Evolutionary conservation across 805 yeast genomes (phyloP).

Genomic region (Zygosaccharomyces pseudorouxii): DNA sequence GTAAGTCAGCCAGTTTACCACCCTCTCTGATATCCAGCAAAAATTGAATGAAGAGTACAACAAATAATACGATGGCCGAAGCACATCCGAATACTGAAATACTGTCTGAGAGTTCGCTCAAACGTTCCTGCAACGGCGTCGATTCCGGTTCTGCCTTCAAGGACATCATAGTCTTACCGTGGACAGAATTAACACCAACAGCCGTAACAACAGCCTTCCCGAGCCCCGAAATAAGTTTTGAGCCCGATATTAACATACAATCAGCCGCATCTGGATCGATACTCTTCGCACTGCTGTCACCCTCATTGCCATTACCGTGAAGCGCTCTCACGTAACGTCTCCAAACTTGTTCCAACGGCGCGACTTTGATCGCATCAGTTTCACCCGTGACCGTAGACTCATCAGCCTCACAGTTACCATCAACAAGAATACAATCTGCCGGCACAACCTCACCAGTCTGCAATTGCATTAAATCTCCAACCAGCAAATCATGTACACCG

Average conservation of each 20-base stretch:
- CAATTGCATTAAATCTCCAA: constrained; percentile 76
- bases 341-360: constrained; percentile 46
- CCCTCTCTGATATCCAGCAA: constrained; percentile 42
- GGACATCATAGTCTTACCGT: constrained; percentile 87
- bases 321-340: constrained; percentile 9
- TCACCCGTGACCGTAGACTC: constrained; percentile 95
- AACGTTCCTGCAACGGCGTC: constrained; percentile 84
- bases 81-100: constrained; percentile 91
- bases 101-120: constrained; percentile 80
- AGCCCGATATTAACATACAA: constrained; percentile 86
- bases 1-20: constrained; percentile 41
- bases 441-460: constrained; percentile 96
- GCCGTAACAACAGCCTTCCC: constrained; percentile 86
- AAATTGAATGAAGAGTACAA: constrained; percentile 74
- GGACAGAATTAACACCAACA: constrained; percentile 83
- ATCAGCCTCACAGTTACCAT: constrained; percentile 81
- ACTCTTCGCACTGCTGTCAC: constrained; percentile 30
- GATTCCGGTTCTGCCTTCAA: constrained; percentile 69
- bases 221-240: constrained; percentile 80
- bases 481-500: constrained; percentile 69
- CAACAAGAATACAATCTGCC: constrained; percentile 73
- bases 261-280: constrained; percentile 45
- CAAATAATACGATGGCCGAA: constrained; percentile 76
- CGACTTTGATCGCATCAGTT: constrained; percentile 72
- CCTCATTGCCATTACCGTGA: constrained; percentile 5